These are phyloP conservation scores for Ophidiomyces ophidiicola DNA, from an alignment of 2,329 filamentous ascomycete genomes.

Conservation along the genomic window DNA sequence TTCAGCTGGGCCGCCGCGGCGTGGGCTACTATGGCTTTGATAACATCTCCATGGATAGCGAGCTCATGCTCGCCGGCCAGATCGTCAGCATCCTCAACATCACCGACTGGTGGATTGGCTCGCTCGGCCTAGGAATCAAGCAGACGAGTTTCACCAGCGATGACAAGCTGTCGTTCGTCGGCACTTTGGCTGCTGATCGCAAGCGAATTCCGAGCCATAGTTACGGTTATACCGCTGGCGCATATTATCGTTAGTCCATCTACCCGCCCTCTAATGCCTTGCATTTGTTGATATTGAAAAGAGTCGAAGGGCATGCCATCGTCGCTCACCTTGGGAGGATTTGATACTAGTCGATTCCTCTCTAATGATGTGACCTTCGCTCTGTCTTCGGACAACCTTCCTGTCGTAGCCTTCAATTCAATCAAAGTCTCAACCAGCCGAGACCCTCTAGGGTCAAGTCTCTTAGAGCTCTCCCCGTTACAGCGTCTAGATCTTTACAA, in stretches of 20 bases:
- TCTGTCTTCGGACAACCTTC: constrained; percentile 21
- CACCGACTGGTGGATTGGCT: constrained; percentile 26
- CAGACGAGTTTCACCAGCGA: constrained; percentile 20
- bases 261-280: neutral
- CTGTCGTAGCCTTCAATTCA: constrained; percentile 23
- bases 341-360: constrained; percentile 23
- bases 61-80: constrained; percentile 21
- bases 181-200: constrained; percentile 20
- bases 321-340: constrained; percentile 24
- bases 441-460: neutral
- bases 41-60: constrained; percentile 20
- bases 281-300: constrained; percentile 10
- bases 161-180: constrained; percentile 19
- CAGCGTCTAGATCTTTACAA: constrained; percentile 19
- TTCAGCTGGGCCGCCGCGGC: constrained; percentile 16
- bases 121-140: constrained; percentile 22
- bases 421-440: constrained; percentile 18
- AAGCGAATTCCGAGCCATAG: constrained; percentile 22
- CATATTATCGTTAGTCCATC: constrained; percentile 21
- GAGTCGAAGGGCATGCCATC: constrained; percentile 22
- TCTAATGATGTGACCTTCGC: constrained; percentile 22
- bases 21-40: constrained; percentile 29
- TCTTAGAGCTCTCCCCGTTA: constrained; percentile 18
- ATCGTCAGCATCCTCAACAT: constrained; percentile 24
- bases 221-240: constrained; percentile 27